Evolutionary conservation across 2,329 filamentous ascomycete genomes (phyloP).

Genomic region (Talaromyces atroroseus): DNA sequence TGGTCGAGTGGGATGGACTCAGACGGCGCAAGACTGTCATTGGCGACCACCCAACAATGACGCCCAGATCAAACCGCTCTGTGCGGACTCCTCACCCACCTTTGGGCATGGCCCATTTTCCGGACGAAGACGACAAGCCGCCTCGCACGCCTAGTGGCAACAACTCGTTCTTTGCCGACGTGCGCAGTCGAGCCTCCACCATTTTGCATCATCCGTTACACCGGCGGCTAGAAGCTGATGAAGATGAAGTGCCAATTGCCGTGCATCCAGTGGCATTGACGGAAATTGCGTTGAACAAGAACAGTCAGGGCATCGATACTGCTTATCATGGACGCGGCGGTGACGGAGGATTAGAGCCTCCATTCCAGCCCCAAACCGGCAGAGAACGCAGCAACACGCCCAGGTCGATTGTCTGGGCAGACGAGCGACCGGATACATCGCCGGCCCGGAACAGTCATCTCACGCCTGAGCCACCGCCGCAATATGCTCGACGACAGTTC

Average conservation of each 20-base stretch:
- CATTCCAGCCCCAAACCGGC: slow-evolving; percentile 14
- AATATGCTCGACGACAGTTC: slow-evolving; percentile 69
- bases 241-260: slow-evolving; percentile 34
- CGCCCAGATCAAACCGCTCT: slow-evolving; percentile 37
- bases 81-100: slow-evolving; percentile 62
- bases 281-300: slow-evolving; percentile 47
- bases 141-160: slow-evolving; percentile 35
- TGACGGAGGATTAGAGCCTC: slow-evolving; percentile 22
- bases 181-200: slow-evolving; percentile 35
- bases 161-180: slow-evolving; percentile 33
- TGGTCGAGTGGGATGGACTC: slow-evolving; percentile 87
- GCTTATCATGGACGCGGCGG: slow-evolving; percentile 27
- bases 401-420: slow-evolving; percentile 32
- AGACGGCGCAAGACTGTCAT: slow-evolving; percentile 63
- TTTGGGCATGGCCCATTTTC: slow-evolving; percentile 81
- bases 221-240: slow-evolving; percentile 30
- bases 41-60: slow-evolving; percentile 39
- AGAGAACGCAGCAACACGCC: slow-evolving; percentile 34
- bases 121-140: slow-evolving; percentile 57
- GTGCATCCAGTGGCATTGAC: slow-evolving; percentile 60
- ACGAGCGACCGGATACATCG: slow-evolving; percentile 22
- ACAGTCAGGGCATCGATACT: slow-evolving; percentile 39
- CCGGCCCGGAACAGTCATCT: slow-evolving; percentile 14
- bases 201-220: slow-evolving; percentile 31
- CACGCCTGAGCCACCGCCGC: slow-evolving; percentile 34